Percentiles rank a stretch among this genome's conserved stretches.
Conservation (phyloP, 768 basidiomycete species). For the Boletus subcaerulescens region DNA sequence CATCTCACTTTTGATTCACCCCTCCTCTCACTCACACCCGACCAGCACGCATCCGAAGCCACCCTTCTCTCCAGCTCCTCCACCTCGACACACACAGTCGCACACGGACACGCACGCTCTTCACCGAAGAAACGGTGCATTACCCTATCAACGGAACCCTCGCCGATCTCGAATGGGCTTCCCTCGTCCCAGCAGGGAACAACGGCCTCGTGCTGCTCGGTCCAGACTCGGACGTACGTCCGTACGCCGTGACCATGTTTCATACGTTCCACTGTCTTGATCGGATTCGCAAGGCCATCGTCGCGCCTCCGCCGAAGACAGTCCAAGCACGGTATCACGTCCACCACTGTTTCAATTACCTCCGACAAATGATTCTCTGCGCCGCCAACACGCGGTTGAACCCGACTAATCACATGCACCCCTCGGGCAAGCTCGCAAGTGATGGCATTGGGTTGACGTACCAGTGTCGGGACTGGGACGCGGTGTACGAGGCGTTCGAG, state of each 20-base stretch:
- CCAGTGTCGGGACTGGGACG: conserved; percentile 21
- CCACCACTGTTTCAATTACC: conserved; percentile 40
- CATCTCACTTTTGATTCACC: background rate
- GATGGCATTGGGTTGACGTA: conserved; percentile 25
- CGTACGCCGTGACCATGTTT: conserved; percentile 38
- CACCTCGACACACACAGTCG: conserved; percentile 12
- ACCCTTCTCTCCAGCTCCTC: conserved; percentile 10
- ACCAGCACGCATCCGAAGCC: conserved; percentile 12
- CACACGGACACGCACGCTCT: conserved; percentile 1
- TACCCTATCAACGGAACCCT: conserved; percentile 22
- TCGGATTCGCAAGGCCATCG: conserved; percentile 30
- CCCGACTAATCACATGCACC: conserved; percentile 14
- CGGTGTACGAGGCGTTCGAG: conserved; percentile 22
- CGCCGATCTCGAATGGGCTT: conserved; percentile 25
- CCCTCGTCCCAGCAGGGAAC: conserved; percentile 21
- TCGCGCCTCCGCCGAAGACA: background rate
- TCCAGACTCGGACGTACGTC: conserved; percentile 13
- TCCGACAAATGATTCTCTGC: conserved; percentile 39
- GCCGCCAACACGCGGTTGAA: conserved; percentile 33
- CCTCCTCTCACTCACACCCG: background rate
- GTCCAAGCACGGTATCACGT: conserved; percentile 8
- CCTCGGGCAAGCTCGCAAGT: conserved; percentile 8
- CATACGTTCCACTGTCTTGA: conserved; percentile 42
- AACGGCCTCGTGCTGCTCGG: conserved; percentile 19
- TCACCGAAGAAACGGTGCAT: conserved; percentile 25